A percentile compares a stretch with the other conserved stretches of the same genome.
These are phyloP conservation scores for Pinus tabuliformis DNA, from an alignment of 75 land plant genomes.

Conservation along the genomic window DNA sequence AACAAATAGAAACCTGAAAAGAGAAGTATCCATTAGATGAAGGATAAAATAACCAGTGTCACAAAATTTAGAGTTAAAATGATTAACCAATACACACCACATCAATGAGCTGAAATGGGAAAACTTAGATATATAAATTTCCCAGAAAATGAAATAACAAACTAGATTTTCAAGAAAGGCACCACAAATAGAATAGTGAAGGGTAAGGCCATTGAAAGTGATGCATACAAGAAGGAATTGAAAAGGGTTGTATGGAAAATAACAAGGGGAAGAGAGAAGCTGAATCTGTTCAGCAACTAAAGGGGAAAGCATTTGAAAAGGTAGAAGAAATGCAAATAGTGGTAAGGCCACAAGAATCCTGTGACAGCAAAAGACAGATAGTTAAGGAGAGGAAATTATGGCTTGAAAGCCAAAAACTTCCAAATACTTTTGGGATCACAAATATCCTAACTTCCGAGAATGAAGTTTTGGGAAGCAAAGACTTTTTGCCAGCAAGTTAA, in stretches of 20 bases:
- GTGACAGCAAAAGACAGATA: neutral
- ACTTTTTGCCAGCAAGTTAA: neutral
- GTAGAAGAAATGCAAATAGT: neutral
- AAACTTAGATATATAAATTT: neutral
- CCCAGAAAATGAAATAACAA: neutral
- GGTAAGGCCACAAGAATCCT: neutral
- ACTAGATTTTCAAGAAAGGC: neutral
- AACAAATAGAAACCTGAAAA: conserved; percentile 77
- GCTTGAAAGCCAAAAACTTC: neutral
- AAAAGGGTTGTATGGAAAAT: neutral
- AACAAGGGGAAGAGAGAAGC: neutral
- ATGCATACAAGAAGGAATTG: neutral
- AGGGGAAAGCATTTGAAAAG: neutral
- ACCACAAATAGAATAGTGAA: neutral
- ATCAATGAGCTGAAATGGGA: neutral
- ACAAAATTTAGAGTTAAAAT: neutral
- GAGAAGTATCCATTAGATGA: neutral
- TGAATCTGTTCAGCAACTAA: neutral
- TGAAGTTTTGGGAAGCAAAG: neutral
- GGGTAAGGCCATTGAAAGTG: neutral
- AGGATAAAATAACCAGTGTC: neutral
- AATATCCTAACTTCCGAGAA: neutral
- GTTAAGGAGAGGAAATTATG: neutral
- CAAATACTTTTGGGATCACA: neutral
- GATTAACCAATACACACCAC: neutral